phyloP scores from a whole-genome alignment of 768 basidiomycete genomes.

The Calocybe cyanea region DNA sequence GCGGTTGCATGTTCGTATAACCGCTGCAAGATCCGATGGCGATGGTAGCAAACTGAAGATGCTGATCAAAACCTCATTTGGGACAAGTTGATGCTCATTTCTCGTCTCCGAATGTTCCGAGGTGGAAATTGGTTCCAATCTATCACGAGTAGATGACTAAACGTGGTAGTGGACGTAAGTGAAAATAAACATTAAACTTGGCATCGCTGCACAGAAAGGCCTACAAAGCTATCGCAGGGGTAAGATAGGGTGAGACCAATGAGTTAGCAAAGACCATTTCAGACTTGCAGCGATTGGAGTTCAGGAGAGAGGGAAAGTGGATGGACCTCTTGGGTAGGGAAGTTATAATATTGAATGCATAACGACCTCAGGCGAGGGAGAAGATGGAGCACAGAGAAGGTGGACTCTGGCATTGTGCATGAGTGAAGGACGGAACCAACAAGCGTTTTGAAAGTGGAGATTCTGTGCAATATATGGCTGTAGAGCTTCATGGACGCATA shows the following conservation, averaged over 20 bases:
- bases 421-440: slow-evolving; percentile 32
- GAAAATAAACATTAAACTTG: background rate
- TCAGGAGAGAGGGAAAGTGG: too few species aligned
- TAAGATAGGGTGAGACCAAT: too few species aligned
- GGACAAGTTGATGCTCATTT: slow-evolving; percentile 1
- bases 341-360: slow-evolving; percentile 36
- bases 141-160: too few species aligned
- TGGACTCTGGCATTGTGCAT: slow-evolving; percentile 31
- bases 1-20: slow-evolving; percentile 16
- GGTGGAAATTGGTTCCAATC: background rate
- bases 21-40: slow-evolving; percentile 14
- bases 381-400: slow-evolving; percentile 31
- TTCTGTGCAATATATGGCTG: slow-evolving; percentile 8
- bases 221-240: too few species aligned
- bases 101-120: too few species aligned
- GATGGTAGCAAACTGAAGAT: slow-evolving; percentile 14
- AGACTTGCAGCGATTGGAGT: too few species aligned
- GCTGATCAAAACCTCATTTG: slow-evolving; percentile 16
- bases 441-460: slow-evolving; percentile 29
- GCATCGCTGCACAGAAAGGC: background rate
- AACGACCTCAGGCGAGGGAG: slow-evolving; percentile 34
- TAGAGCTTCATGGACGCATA: slow-evolving; percentile 10
- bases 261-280: too few species aligned
- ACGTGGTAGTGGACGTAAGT: background rate
- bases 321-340: too few species aligned